A percentile compares a stretch with the other conserved stretches of the same genome.
Conservation (phyloP, 345 rosid species). For the Raphanus sativus region DNA sequence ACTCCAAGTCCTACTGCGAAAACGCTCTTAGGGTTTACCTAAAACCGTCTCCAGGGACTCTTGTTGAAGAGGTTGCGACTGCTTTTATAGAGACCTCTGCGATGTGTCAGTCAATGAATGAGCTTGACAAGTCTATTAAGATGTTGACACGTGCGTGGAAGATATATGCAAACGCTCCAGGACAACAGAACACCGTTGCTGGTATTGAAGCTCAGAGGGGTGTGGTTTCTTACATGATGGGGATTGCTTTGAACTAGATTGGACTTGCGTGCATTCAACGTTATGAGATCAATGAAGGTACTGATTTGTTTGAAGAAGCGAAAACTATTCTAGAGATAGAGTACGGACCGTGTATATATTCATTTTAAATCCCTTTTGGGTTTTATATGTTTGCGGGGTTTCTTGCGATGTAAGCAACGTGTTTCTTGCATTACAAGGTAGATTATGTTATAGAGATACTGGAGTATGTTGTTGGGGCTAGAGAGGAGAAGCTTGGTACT, state of each 20-base stretch:
- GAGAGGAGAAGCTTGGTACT: slow-evolving; percentile 97
- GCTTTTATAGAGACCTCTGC: slow-evolving; percentile 85
- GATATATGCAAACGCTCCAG: slow-evolving; percentile 56
- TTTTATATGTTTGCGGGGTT: too few species aligned
- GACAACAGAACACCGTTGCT: slow-evolving; percentile 72
- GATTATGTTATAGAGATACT: slow-evolving; percentile 87
- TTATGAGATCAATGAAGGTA: slow-evolving; percentile 75
- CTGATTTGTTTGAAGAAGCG: slow-evolving; percentile 86
- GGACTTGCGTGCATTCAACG: slow-evolving; percentile 85
- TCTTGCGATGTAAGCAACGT: too few species aligned
- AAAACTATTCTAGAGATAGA: slow-evolving; percentile 75
- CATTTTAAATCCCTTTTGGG: too few species aligned
- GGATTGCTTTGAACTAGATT: slow-evolving; percentile 82
- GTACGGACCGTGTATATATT: slow-evolving; percentile 49
- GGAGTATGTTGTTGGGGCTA: slow-evolving; percentile 77
- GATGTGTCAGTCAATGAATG: slow-evolving; percentile 79
- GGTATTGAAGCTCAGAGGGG: slow-evolving; percentile 96
- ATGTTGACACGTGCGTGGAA: slow-evolving; percentile 66
- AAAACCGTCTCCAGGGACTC: slow-evolving; percentile 57
- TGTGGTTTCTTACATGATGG: slow-evolving; percentile 84
- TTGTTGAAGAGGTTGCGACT: slow-evolving; percentile 69
- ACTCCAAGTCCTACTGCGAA: slow-evolving; percentile 78
- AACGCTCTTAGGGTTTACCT: slow-evolving; percentile 71
- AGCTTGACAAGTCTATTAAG: slow-evolving; percentile 60
- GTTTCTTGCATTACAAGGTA: slow-evolving; percentile 42